Evolutionary conservation across 192 early-diverging fungal species (phyloP).

Genomic region (Coemansia sp.): DNA sequence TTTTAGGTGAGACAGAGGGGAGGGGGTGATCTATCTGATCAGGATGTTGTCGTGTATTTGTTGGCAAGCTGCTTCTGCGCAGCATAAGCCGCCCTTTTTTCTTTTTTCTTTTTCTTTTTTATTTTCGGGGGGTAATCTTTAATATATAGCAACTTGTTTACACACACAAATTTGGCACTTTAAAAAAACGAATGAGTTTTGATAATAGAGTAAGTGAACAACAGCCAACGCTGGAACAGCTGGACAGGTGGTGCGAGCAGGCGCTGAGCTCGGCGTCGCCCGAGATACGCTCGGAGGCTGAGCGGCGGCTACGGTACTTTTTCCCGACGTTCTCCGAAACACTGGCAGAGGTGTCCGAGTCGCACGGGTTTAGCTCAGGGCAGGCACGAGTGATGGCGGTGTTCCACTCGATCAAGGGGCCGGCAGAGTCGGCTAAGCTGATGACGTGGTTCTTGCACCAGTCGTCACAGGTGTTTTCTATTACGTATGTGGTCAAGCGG

Average conservation of each 20-base stretch:
- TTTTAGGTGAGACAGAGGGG: no score
- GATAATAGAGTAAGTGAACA: background rate
- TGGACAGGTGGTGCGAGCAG: conserved; percentile 59
- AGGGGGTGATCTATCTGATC: background rate
- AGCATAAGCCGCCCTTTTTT: background rate
- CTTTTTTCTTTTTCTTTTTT: background rate
- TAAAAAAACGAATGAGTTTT: conserved; percentile 12
- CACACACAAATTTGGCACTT: background rate
- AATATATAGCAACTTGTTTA: background rate
- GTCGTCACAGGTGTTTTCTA: conserved; percentile 43
- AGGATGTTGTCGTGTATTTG: background rate
- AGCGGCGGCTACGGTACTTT: conserved; percentile 68
- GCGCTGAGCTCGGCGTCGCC: conserved; percentile 61
- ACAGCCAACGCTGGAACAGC: conserved; percentile 51
- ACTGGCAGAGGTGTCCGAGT: conserved; percentile 35
- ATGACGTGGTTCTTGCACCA: conserved; percentile 53
- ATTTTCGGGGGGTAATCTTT: background rate
- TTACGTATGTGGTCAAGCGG: conserved; percentile 40
- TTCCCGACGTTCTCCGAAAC: conserved; percentile 83
- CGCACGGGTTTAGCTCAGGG: conserved; percentile 31
- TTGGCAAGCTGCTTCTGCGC: background rate
- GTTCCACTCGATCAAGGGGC: conserved; percentile 52
- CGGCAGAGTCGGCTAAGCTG: conserved; percentile 41
- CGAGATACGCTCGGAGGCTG: conserved; percentile 63
- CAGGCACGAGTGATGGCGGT: conserved; percentile 47